Base-by-base conservation (phyloP, 768 basidiomycete genomes). In the Thelephora aurantiotincta region DNA sequence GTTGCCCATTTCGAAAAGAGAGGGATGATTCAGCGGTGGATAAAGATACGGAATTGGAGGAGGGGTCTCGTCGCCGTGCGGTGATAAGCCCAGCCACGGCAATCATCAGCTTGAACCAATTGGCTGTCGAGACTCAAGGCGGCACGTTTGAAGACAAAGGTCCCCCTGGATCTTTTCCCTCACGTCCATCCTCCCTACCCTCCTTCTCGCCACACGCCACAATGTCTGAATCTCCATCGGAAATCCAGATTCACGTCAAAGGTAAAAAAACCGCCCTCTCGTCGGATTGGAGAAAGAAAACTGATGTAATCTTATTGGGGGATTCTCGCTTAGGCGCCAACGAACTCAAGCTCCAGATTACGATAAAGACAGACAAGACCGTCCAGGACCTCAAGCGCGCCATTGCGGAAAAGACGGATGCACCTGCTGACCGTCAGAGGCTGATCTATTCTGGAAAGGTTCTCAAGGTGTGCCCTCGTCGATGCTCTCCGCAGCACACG, bases 281-380 rank as follows among this genome's bases (percentile, higher is more conserved):
- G 16, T 13, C 5, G 16, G 11, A 9, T 45, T 14, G 19, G 14
- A 11, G 35, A 12, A 36, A 7, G 7, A 3, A 11, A 11, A 35
- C 12, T 11, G 33, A 19, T 26, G 19, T 45, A 3, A 23, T 16
- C 23, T 48, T 11, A 44, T 43, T 33, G 26, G 30, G 43, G 48
- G 20, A 50, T 22, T 1, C 43, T 6, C 26, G 6, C 5, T 6
- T 50, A 86, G 88, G 92, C 6, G 90, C 92, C 0, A 87, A 76
- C 58, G 93, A 97, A 66, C 72, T 94, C 66, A 97, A 96, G 70
- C 75, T 98, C 33, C 78, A 89, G 59, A 82, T 98, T 50, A 71
- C 77, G 30, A 90, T 97, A 58, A 65, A 73, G 44, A 72, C 79
- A 2, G 79, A 82, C 62, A 90, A 93, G 70, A 84, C 83, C 1